These are phyloP conservation scores for Aotearoamyces nothofagi DNA, from an alignment of 2,329 filamentous ascomycete species.

Conservation along the genomic window DNA sequence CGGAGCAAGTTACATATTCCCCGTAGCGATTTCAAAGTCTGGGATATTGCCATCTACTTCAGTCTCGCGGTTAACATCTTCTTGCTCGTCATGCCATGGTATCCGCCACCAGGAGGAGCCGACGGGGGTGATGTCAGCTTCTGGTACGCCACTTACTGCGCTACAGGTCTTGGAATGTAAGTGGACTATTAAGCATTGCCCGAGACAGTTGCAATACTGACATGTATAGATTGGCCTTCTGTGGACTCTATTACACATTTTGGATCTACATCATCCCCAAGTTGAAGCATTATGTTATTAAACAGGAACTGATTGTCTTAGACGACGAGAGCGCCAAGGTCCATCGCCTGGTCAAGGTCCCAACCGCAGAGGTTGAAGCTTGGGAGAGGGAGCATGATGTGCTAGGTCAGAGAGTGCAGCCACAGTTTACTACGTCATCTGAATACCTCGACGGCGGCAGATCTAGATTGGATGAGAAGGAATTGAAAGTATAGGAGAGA, in stretches of 20 bases:
- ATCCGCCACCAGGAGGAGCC: conserved; percentile 43
- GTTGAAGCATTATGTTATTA: conserved; percentile 34
- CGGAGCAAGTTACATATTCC: conserved; percentile 34
- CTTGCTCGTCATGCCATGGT: conserved; percentile 57
- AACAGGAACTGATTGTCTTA: conserved; percentile 36
- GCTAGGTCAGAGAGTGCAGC: conserved; percentile 3
- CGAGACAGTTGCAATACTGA: no score
- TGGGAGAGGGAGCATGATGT: conserved; percentile 46
- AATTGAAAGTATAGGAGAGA: no score
- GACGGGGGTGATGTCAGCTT: conserved; percentile 53
- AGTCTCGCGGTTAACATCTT: conserved; percentile 43
- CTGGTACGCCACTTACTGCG: conserved; percentile 57
- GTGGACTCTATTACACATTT: conserved; percentile 38
- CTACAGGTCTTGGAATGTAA: conserved; percentile 48
- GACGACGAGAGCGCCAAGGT: conserved; percentile 29
- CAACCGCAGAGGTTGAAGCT: conserved; percentile 28
- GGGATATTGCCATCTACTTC: conserved; percentile 42
- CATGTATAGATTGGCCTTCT: conserved; percentile 29
- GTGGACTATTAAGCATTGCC: no score
- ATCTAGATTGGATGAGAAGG: no score
- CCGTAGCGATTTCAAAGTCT: conserved; percentile 37
- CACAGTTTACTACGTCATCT: no score
- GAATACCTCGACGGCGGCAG: no score
- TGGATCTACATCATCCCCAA: conserved; percentile 43
- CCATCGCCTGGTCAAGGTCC: conserved; percentile 36